Conservation (phyloP, 2,329 filamentous ascomycete genomes). For the Rhytidhysteron rufulum region DNA sequence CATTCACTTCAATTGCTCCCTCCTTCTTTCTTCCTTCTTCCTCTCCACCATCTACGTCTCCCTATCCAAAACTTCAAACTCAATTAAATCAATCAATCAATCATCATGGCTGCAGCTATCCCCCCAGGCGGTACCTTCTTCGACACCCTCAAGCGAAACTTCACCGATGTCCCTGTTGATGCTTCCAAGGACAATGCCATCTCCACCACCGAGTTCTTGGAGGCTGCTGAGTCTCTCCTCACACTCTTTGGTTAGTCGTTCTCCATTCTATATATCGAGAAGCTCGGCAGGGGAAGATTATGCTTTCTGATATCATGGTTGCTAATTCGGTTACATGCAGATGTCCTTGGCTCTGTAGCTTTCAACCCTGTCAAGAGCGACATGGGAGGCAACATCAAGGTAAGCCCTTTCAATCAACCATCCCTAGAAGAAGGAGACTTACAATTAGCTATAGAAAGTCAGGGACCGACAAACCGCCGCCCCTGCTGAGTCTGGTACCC, state of each 20-base stretch:
- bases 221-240: conserved; percentile 81
- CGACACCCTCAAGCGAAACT: conserved; percentile 78
- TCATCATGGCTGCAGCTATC: conserved; percentile 28
- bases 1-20: too few species aligned
- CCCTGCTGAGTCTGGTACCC: conserved; percentile 72
- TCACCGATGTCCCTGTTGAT: conserved; percentile 76
- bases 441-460: conserved; percentile 66
- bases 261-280: neutral
- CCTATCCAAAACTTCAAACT: conserved; percentile 1
- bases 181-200: conserved; percentile 71
- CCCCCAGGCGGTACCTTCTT: conserved; percentile 75
- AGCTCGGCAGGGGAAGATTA: neutral
- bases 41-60: neutral
- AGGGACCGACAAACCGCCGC: conserved; percentile 75
- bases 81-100: neutral
- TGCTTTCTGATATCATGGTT: neutral
- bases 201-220: conserved; percentile 80
- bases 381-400: conserved; percentile 87
- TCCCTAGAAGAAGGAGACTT: neutral
- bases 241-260: conserved; percentile 71
- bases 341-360: conserved; percentile 63
- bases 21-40: too few species aligned
- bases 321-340: conserved; percentile 30
- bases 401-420: conserved; percentile 32
- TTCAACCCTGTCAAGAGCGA: conserved; percentile 91